Base-by-base conservation (phyloP, 495 filamentous ascomycete genomes). In the Elasticomyces elasticus region DNA sequence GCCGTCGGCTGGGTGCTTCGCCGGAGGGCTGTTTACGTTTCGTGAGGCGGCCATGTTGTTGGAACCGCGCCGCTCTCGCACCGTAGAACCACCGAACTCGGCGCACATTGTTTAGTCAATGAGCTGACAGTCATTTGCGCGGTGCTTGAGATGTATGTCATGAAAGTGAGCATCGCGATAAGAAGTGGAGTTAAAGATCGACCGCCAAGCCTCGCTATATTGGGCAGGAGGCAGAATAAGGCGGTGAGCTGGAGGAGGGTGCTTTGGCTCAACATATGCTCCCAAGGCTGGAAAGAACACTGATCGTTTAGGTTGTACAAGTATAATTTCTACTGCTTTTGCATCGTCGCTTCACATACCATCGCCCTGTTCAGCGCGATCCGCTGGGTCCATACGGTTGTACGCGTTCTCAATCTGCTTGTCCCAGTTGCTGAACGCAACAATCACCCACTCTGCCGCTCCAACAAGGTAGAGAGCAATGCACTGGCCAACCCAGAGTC, bases 401-500 rank as follows among this genome's bases (percentile, higher is more conserved):
- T 91, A 84, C 0, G 87, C 89, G 59, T 79, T 85, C 52, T 72
- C 64, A 24, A 94, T 87, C 68, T 95, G 83, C 51, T 72, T 66
- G 0, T 89, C 79, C 87, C 87, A 95, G 53, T 87, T 74, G 59
- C 82, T 91, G 63, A 80, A 71, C 0, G 81, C 80, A 23, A 94
- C 88, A 65, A 94, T 81, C 20, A 76, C 68, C 89, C 88, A 94
- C 65, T 94, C 86, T 19, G 89, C 53, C 1, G 72, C 66, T 0
- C 89, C 90, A 5, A 94, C 89, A 26, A 91, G 68, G 63, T 91
- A 95, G 46, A 94, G 67, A 1, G 89, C 89, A 64, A 94, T 82
- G 68, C 89, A 95, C 65, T 94, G 88, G 24, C 89, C 90, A 23
- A 94, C 73, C 89, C 89, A 95, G 25, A 95, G 63, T 0, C 89